phyloP scores from a whole-genome alignment of 768 basidiomycete genomes.

The Mycena latifolia region DNA sequence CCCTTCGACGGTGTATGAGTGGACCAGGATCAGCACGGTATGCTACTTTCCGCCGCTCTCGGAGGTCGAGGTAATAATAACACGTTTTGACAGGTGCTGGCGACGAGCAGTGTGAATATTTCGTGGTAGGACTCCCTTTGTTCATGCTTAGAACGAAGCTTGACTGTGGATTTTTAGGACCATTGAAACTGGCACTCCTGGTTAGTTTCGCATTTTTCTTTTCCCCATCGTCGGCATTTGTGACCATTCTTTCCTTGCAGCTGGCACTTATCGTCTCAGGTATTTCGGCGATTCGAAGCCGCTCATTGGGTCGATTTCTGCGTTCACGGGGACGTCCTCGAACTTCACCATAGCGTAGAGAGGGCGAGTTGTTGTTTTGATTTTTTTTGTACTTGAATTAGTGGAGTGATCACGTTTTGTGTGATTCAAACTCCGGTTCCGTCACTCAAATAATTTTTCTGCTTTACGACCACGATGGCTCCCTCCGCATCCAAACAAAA shows the following conservation, averaged over 20 bases:
- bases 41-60: no score
- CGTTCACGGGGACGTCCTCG: conserved; percentile 73
- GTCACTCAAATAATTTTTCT: conserved; percentile 13
- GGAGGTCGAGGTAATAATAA: no score
- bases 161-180: no score
- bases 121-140: no score
- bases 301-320: conserved; percentile 67
- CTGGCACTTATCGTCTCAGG: conserved; percentile 76
- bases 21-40: neutral
- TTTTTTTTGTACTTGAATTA: no score
- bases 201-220: neutral
- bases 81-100: no score
- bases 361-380: no score
- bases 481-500: conserved; percentile 93
- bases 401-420: conserved; percentile 17
- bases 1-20: conserved; percentile 65
- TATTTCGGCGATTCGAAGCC: conserved; percentile 86
- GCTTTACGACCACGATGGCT: conserved; percentile 60
- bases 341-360: conserved; percentile 65
- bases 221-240: conserved; percentile 23
- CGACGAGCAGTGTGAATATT: neutral
- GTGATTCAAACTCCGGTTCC: conserved; percentile 14
- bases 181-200: no score
- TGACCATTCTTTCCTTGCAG: conserved; percentile 52
- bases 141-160: no score